These are phyloP conservation scores for Emmonsiellopsis sp. DNA, from an alignment of 2,329 filamentous ascomycete genomes.

Conservation along the genomic window DNA sequence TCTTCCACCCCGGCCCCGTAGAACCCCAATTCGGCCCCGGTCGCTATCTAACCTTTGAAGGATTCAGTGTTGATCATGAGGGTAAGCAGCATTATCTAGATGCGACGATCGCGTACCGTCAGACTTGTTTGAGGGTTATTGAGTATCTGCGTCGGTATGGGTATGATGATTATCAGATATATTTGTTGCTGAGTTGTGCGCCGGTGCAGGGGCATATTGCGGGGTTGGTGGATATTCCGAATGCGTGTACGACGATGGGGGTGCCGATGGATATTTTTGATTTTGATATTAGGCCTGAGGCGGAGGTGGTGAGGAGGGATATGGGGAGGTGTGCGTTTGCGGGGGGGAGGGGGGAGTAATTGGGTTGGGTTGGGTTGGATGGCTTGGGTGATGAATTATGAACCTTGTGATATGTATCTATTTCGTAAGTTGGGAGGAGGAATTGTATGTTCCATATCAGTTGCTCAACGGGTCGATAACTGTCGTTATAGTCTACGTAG, in stretches of 20 bases:
- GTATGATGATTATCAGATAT: slow-evolving; percentile 68
- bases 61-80: slow-evolving; percentile 79
- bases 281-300: slow-evolving; percentile 72
- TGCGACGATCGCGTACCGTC: slow-evolving; percentile 74
- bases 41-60: slow-evolving; percentile 75
- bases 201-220: slow-evolving; percentile 83
- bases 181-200: slow-evolving; percentile 75
- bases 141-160: slow-evolving; percentile 70
- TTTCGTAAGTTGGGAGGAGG: too few relatives aligned
- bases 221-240: slow-evolving; percentile 83
- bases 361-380: not conserved
- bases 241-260: slow-evolving; percentile 81
- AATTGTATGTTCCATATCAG: too few relatives aligned
- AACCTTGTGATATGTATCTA: too few relatives aligned
- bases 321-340: slow-evolving; percentile 42
- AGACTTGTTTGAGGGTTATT: slow-evolving; percentile 68
- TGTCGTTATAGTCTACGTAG: too few relatives aligned
- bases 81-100: slow-evolving; percentile 89
- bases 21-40: slow-evolving; percentile 81
- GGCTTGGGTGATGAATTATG: too few relatives aligned
- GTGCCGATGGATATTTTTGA: slow-evolving; percentile 91
- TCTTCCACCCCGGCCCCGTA: slow-evolving; percentile 79
- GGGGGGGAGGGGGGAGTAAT: not conserved
- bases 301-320: slow-evolving; percentile 52
- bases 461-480: too few relatives aligned